Evolutionary conservation across 768 basidiomycete species (phyloP), one percentile per base, ranked within the genome.

Genomic region (Scleroderma bovista): DNA sequence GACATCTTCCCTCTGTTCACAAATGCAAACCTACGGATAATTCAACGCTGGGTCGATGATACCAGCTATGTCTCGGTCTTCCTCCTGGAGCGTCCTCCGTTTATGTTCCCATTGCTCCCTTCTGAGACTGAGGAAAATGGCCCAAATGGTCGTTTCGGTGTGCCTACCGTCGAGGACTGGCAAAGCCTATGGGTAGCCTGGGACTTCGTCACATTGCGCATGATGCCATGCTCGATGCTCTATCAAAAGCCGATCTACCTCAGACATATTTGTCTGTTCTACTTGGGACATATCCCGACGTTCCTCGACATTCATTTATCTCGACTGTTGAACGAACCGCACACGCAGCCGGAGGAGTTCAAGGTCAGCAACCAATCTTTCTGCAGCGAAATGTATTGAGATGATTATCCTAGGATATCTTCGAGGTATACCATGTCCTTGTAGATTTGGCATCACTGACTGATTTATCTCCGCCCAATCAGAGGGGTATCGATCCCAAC

Each of bases 261-360:
- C 41, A 78, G 96, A 26, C 94, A 98, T 66, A 93, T 95, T 50
- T 95, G 93, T 61, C 75, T 98, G n/a, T 99, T 99, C 71, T 97
- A 97, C 67, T 62, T 91, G 12, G 95, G 95, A 0, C 96, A 98
- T 64, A 92, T 97, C 41, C 92, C 92, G 2, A 77, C 89, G 17
- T 96, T 95, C 72, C 67, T 94, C 54, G 94, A 96, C 60, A 96
- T 96, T 20, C 87, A 95, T 60, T 68, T 95, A 43, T 88, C 89
- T 3, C 75, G 77, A 44, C 67, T 92, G 12, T 65, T 96, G 45
- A 61, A 80, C 36, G 87, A 93, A 57, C 80, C 84, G 1, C 80
- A 90, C 58, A 92, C 93, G 0, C 83, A 93, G 55, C 96, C 96
- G 1, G 77, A 86, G 52, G 71, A 78, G 46, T 95, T 86, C 72